These are phyloP conservation scores for Garcileccinum viscosum DNA, from an alignment of 1,284 basidiomycete species.

Conservation along the genomic window DNA sequence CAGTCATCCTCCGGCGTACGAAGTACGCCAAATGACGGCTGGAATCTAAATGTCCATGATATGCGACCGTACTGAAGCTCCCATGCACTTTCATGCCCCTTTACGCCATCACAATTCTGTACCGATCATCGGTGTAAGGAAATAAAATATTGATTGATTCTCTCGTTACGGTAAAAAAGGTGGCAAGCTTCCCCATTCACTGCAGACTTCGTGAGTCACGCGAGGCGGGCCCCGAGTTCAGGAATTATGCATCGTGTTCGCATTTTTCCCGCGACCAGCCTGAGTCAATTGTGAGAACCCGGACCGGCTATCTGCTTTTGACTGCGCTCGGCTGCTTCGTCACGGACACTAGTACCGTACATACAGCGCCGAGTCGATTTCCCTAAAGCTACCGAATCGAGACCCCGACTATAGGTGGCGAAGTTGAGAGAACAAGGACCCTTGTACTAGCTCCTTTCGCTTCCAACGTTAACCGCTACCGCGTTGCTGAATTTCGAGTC, in stretches of 20 bases:
- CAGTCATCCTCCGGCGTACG: background rate
- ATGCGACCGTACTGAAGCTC: constrained; percentile 29
- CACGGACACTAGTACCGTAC: background rate
- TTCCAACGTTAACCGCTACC: background rate
- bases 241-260: background rate
- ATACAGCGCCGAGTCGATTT: too few relatives aligned
- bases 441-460: background rate
- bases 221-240: background rate
- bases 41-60: constrained; percentile 43
- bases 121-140: background rate
- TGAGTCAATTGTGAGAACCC: background rate
- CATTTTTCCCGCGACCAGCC: background rate
- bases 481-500: constrained; percentile 1
- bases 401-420: background rate
- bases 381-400: background rate
- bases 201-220: background rate
- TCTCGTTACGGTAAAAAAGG: background rate
- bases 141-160: background rate
- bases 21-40: constrained; percentile 41
- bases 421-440: background rate
- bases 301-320: background rate
- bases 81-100: background rate
- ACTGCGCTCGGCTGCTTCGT: background rate
- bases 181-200: background rate
- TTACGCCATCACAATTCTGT: constrained; percentile 2